Evolutionary conservation across 768 basidiomycete species (phyloP).

Genomic region (Tylopilus plumbeoviolaceoides): DNA sequence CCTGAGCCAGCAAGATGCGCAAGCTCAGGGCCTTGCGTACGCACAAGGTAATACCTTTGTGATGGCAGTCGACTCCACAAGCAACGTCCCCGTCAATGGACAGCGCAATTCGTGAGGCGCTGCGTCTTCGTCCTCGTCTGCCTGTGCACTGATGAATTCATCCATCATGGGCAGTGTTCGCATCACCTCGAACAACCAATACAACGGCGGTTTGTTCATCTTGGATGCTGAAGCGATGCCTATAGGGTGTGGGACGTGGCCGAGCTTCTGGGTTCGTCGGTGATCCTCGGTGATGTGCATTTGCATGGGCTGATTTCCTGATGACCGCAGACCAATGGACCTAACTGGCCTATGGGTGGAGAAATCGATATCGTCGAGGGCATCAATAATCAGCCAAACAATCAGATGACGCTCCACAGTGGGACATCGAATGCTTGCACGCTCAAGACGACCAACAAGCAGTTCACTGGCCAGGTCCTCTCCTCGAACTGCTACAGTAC

Average conservation of each 20-base stretch:
- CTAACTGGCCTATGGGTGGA: slow-evolving; percentile 49
- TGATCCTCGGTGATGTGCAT: background rate
- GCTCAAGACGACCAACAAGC: slow-evolving; percentile 12
- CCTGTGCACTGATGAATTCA: background rate
- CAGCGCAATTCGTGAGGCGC: slow-evolving; percentile 48
- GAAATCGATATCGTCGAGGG: slow-evolving; percentile 79
- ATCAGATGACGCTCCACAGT: slow-evolving; percentile 68
- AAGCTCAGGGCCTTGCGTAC: slow-evolving; percentile 50
- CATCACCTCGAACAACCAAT: slow-evolving; percentile 56
- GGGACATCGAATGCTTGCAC: slow-evolving; percentile 34
- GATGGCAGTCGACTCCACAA: slow-evolving; percentile 57
- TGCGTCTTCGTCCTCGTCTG: background rate
- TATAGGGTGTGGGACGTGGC: slow-evolving; percentile 60
- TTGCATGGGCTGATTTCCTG: background rate
- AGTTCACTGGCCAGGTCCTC: slow-evolving; percentile 23
- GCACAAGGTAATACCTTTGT: slow-evolving; percentile 55
- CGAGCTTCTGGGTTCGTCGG: slow-evolving; percentile 48
- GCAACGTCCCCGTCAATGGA: slow-evolving; percentile 42
- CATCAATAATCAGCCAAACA: slow-evolving; percentile 51
- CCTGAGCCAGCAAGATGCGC: slow-evolving; percentile 44
- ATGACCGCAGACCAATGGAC: slow-evolving; percentile 38
- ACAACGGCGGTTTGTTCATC: slow-evolving; percentile 64
- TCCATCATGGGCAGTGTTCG: slow-evolving; percentile 45
- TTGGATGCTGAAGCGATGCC: slow-evolving; percentile 69
- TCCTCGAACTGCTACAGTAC: slow-evolving; percentile 38